Conservation (phyloP, 2,329 filamentous ascomycete genomes). For the Orbilia quercus region DNA sequence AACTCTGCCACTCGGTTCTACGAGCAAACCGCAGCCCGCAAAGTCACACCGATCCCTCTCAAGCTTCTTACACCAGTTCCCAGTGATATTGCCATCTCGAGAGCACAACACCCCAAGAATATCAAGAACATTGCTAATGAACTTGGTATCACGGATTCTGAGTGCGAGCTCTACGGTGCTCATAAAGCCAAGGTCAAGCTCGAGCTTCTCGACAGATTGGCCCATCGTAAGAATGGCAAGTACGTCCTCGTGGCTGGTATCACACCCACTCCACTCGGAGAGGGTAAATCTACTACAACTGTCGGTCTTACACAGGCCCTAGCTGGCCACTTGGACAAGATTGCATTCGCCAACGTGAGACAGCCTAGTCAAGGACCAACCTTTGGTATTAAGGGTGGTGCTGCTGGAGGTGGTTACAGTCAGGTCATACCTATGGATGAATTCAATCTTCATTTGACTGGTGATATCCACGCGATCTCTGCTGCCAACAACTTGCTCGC, state of each 20-base stretch:
- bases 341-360: slow-evolving; percentile 95
- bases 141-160: slow-evolving; percentile 85
- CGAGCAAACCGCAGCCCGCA: slow-evolving; percentile 81
- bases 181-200: slow-evolving; percentile 97
- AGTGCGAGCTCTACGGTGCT: slow-evolving; percentile 92
- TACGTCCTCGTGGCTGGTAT: slow-evolving; percentile 96
- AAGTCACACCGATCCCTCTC: slow-evolving; percentile 83
- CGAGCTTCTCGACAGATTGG: slow-evolving; percentile 80
- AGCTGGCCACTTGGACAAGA: slow-evolving; percentile 84
- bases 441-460: slow-evolving; percentile 97
- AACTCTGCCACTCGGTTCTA: slow-evolving; percentile 84
- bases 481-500: slow-evolving; percentile 94
- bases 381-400: slow-evolving; percentile 98
- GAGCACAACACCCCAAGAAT: slow-evolving; percentile 88
- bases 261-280: slow-evolving; percentile 93
- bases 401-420: slow-evolving; percentile 95
- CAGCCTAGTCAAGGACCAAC: slow-evolving; percentile 97
- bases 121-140: slow-evolving; percentile 87
- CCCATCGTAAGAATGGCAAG: slow-evolving; percentile 86
- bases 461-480: slow-evolving; percentile 96
- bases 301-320: slow-evolving; percentile 94
- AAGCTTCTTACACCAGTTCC: slow-evolving; percentile 83
- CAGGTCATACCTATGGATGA: slow-evolving; percentile 99
- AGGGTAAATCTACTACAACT: slow-evolving; percentile 98
- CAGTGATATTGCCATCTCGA: slow-evolving; percentile 93